Evolutionary conservation across 306 rosid genomes (phyloP).

Genomic region (Malus sieversii): DNA sequence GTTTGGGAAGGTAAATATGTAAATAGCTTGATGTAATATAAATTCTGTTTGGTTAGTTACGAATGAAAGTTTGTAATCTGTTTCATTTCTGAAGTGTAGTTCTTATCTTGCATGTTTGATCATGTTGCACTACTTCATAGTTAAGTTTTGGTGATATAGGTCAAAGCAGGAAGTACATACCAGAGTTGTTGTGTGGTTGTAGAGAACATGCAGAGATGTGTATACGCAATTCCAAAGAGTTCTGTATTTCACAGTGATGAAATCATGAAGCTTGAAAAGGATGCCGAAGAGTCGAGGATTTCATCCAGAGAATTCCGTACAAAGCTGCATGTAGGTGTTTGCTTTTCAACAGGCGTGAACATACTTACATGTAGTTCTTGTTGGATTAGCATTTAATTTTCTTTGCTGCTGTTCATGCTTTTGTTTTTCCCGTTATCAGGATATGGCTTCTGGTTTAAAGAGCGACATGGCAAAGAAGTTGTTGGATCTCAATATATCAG

Average conservation of each 20-base stretch:
- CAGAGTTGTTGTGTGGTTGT: conserved; percentile 90
- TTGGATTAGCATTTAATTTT: conserved; percentile 4
- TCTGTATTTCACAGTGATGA: conserved; percentile 47
- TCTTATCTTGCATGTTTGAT: conserved; percentile 1
- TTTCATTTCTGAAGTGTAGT: neutral
- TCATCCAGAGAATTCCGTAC: conserved; percentile 50
- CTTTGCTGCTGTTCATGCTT: conserved; percentile 7
- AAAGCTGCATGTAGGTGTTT: conserved; percentile 58
- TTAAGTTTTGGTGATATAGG: conserved; percentile 42
- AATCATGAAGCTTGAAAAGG: conserved; percentile 55
- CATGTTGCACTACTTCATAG: conserved; percentile 5
- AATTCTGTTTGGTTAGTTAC: neutral
- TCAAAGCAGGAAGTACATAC: conserved; percentile 61
- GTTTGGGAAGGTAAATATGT: conserved; percentile 77
- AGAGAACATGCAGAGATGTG: conserved; percentile 81
- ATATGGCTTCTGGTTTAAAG: conserved; percentile 57
- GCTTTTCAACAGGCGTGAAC: neutral
- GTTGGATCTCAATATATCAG: conserved; percentile 56
- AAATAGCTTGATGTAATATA: neutral
- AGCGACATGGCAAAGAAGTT: conserved; percentile 60
- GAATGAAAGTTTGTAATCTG: neutral
- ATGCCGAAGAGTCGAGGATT: conserved; percentile 47
- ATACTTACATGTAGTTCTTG: neutral
- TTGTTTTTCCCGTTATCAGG: conserved; percentile 36
- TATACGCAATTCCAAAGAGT: conserved; percentile 69